Conservation (phyloP, 2,329 filamentous ascomycete genomes). For the Colletotrichum sp. region DNA sequence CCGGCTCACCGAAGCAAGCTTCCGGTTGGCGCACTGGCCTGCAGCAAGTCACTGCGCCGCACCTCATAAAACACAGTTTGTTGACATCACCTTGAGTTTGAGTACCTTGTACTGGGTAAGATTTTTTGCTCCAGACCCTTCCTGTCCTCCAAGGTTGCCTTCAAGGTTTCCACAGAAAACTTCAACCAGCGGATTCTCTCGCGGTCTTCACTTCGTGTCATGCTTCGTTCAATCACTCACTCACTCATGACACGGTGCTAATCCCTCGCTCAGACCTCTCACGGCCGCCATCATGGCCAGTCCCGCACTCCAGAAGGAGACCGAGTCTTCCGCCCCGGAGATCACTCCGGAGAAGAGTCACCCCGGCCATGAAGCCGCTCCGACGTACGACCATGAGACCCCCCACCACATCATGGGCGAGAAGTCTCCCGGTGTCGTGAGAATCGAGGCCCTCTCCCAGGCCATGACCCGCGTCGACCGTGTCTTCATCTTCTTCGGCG, state of each 20-base stretch:
- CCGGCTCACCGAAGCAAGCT: not conserved
- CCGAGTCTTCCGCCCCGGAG: not conserved
- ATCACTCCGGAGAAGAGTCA: not conserved
- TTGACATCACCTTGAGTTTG: not conserved
- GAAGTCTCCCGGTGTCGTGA: constrained; percentile 59
- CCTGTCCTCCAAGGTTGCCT: not conserved
- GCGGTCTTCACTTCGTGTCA: not conserved
- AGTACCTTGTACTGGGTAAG: not conserved
- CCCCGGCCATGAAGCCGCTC: not conserved
- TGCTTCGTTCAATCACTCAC: not conserved
- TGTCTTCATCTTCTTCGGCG: constrained; percentile 61
- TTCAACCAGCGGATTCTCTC: not conserved
- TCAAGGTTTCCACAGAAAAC: not conserved
- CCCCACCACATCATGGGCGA: constrained; percentile 24
- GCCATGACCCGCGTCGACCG: constrained; percentile 59
- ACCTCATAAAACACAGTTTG: not conserved
- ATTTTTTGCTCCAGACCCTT: not conserved
- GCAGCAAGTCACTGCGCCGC: not conserved
- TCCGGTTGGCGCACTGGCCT: not conserved
- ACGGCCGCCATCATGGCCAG: not conserved
- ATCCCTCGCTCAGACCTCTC: not conserved
- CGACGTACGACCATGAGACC: not conserved
- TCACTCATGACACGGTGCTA: not conserved
- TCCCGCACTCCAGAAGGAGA: not conserved
- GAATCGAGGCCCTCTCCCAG: constrained; percentile 61